Percentiles rank a stretch among this genome's conserved stretches.
These are phyloP conservation scores for Pseudogymnoascus sp. DNA, from an alignment of 2,329 filamentous ascomycete genomes.

Conservation along the genomic window DNA sequence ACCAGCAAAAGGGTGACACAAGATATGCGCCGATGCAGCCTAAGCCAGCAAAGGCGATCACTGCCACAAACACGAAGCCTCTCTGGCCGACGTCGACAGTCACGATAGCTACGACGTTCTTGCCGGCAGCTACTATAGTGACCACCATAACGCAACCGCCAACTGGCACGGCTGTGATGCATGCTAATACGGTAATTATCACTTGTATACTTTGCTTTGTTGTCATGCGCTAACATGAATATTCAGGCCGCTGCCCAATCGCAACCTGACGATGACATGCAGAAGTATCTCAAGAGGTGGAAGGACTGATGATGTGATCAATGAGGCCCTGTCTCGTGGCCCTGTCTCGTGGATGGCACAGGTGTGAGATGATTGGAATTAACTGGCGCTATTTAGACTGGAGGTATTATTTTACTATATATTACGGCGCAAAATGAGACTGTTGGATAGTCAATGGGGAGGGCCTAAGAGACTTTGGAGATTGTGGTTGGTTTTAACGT, in stretches of 20 bases:
- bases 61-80: conserved; percentile 30
- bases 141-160: conserved; percentile 31
- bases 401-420: neutral
- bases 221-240: neutral
- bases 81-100: conserved; percentile 31
- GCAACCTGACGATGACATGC: conserved; percentile 30
- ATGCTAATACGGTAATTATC: conserved; percentile 30
- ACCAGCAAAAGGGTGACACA: conserved; percentile 29
- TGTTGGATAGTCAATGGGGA: neutral
- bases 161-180: conserved; percentile 29
- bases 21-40: conserved; percentile 36
- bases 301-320: conserved; percentile 26
- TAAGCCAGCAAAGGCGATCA: conserved; percentile 31
- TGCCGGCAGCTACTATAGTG: conserved; percentile 25
- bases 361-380: neutral
- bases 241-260: conserved; percentile 24
- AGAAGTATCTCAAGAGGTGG: conserved; percentile 32
- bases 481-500: neutral
- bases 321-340: neutral
- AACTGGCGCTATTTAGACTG: neutral
- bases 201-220: neutral
- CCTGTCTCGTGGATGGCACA: neutral
- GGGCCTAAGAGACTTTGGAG: neutral
- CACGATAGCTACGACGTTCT: conserved; percentile 26
- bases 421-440: neutral